Percentiles rank a stretch among this genome's conserved stretches.
Conservation (phyloP, 2,329 filamentous ascomycete species). For the Arthrobotrys megalospora region DNA sequence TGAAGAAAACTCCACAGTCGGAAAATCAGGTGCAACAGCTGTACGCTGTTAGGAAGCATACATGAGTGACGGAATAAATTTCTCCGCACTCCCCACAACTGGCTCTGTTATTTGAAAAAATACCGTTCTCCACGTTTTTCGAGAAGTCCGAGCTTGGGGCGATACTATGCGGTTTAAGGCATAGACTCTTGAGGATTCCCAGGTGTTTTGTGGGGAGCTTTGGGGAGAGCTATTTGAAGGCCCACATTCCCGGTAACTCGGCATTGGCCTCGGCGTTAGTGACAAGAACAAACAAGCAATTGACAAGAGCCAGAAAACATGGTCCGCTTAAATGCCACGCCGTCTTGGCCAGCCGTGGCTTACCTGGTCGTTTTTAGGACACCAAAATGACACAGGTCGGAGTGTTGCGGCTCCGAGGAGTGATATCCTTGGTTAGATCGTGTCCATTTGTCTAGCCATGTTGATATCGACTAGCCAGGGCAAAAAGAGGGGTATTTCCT, state of each 20-base stretch:
- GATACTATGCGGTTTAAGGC: constrained; percentile 1
- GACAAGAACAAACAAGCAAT: constrained; percentile 26
- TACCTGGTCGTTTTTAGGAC: background rate
- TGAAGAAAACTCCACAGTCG: background rate
- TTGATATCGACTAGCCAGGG: background rate
- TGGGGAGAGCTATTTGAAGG: background rate
- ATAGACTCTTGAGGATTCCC: background rate
- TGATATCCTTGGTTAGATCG: background rate
- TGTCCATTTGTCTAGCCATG: background rate
- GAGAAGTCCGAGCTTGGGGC: constrained; percentile 33
- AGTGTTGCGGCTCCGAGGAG: constrained; percentile 25
- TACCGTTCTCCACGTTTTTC: constrained; percentile 31
- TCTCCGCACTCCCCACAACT: constrained; percentile 39
- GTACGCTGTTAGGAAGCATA: background rate
- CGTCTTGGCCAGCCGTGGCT: constrained; percentile 38
- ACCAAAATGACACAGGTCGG: constrained; percentile 4
- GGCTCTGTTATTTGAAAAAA: background rate
- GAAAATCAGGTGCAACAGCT: constrained; percentile 27
- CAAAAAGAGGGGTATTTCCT: background rate
- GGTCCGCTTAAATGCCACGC: constrained; percentile 57
- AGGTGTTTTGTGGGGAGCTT: constrained; percentile 33
- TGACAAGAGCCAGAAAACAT: constrained; percentile 26
- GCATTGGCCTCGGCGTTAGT: constrained; percentile 22
- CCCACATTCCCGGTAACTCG: constrained; percentile 39
- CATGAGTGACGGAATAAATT: constrained; percentile 39